Evolutionary conservation across 495 filamentous ascomycete species (phyloP).

Genomic region (Lentithecium fluviatile): DNA sequence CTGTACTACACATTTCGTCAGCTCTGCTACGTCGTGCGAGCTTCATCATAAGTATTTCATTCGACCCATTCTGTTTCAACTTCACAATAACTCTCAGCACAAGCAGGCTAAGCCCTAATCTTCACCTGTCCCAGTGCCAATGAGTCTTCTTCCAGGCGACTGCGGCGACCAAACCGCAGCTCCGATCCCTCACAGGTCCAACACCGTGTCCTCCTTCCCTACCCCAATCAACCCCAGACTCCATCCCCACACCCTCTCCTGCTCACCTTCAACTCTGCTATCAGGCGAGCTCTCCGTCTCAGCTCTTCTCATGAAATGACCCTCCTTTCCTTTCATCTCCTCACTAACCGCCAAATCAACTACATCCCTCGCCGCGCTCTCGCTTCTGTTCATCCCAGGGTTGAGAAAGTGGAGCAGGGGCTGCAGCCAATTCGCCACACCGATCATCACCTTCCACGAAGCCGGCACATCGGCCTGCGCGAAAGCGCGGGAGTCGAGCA

Average conservation of each 20-base stretch:
- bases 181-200: not conserved
- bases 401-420: constrained; percentile 42
- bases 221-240: constrained; percentile 48
- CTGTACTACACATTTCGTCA: too few relatives aligned
- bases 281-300: constrained; percentile 45
- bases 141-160: too few relatives aligned
- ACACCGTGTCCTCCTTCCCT: constrained; percentile 28
- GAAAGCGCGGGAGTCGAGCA: constrained; percentile 20
- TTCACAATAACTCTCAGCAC: too few relatives aligned
- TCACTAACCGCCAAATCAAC: constrained; percentile 39
- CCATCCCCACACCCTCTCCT: constrained; percentile 49
- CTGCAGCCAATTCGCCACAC: constrained; percentile 40
- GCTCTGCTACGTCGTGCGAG: too few relatives aligned
- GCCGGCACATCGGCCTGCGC: not conserved
- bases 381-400: constrained; percentile 43
- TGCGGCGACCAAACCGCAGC: too few relatives aligned
- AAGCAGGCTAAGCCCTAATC: too few relatives aligned
- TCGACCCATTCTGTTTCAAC: too few relatives aligned
- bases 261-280: constrained; percentile 44
- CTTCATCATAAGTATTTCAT: too few relatives aligned
- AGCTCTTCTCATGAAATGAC: constrained; percentile 45
- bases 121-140: too few relatives aligned
- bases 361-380: constrained; percentile 44
- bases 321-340: constrained; percentile 40
- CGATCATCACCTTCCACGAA: not conserved